Base-by-base conservation (phyloP, 352 stramenopile species). In the Chrysophaeum taylorii region DNA sequence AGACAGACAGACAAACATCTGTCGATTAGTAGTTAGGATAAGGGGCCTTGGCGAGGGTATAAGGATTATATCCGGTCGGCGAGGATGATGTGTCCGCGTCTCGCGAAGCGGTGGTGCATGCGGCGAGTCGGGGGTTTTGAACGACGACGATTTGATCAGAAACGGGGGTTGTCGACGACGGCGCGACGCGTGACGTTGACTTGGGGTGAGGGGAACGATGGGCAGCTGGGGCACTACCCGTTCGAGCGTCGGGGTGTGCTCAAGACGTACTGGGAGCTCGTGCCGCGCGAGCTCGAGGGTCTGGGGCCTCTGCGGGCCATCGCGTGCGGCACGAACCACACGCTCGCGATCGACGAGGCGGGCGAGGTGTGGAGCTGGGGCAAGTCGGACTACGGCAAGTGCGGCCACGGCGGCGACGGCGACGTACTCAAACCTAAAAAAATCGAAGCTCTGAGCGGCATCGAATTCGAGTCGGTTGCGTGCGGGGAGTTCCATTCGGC, bases 291-390 rank as follows among this genome's bases (percentile, higher is more conserved):
- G 4, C 45, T 92, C 52, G 29, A 23, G 84, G 91, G 33, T 77
- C 82, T 89, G 36, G 84, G 88, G 54, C 81, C n/a, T n/a, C n/a
- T 83, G 21, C 78, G 90, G 25, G 82, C 91, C 62, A 81, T 93
- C 36, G 89, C 86, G 33, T 92, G 85, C 69, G 87, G 85, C 53
- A 79, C 89, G 68, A 90, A 89, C 69, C 89, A 90, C 70, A 91
- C 87, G 21, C 84, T 84, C 7, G 88, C 85, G 0, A 82, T 92
- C 23, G 87, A 91, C 61, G 82, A 75, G 41, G 80, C 91, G 5
- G 88, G 88, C 73, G 89, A 89, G 71, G 84, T 92, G 68, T 92
- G 90, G 73, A 88, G 86, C 73, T 94, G 88, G 88, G 88, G 88
- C 33, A 75, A 76, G 85, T 83, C 83, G 60, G 90, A 91, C 75